Percentiles rank a stretch among this genome's conserved stretches.
Evolutionary conservation across 2,329 filamentous ascomycete species (phyloP).

Genomic region (Penicillium sp.): DNA sequence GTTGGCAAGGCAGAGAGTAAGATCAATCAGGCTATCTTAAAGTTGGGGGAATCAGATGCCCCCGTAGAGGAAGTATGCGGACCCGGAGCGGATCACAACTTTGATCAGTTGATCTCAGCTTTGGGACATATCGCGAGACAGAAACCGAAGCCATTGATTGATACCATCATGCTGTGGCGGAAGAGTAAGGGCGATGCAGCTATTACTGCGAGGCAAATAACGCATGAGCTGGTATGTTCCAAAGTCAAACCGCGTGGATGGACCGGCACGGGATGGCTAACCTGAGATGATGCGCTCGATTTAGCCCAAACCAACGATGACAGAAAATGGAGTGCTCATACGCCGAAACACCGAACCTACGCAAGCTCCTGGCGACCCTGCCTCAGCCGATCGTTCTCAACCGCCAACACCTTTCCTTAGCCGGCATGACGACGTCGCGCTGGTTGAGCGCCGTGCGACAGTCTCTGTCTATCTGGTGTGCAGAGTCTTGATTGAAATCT

Average conservation of each 20-base stretch:
- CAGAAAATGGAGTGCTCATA: constrained; percentile 55
- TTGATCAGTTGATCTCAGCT: constrained; percentile 92
- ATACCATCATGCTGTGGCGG: constrained; percentile 97
- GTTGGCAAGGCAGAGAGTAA: constrained; percentile 97
- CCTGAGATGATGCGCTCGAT: background rate
- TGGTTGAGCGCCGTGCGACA: constrained; percentile 86
- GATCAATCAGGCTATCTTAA: constrained; percentile 82
- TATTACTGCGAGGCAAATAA: constrained; percentile 61
- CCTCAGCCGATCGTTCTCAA: constrained; percentile 31
- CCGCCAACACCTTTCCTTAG: constrained; percentile 43
- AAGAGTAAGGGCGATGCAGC: constrained; percentile 94
- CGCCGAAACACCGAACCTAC: constrained; percentile 76
- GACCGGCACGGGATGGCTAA: background rate
- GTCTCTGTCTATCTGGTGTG: constrained; percentile 97
- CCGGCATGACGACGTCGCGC: constrained; percentile 71
- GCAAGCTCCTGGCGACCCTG: constrained; percentile 48
- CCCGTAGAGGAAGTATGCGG: constrained; percentile 90
- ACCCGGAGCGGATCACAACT: constrained; percentile 80
- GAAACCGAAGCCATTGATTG: constrained; percentile 92
- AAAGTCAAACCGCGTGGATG: background rate
- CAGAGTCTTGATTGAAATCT: constrained; percentile 89
- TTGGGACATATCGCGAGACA: constrained; percentile 92
- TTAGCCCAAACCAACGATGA: constrained; percentile 39
- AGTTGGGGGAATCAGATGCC: constrained; percentile 77
- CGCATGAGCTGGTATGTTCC: constrained; percentile 36